These are phyloP conservation scores for Aspergillus cavernicola DNA, from an alignment of 495 filamentous ascomycete genomes.

Conservation along the genomic window DNA sequence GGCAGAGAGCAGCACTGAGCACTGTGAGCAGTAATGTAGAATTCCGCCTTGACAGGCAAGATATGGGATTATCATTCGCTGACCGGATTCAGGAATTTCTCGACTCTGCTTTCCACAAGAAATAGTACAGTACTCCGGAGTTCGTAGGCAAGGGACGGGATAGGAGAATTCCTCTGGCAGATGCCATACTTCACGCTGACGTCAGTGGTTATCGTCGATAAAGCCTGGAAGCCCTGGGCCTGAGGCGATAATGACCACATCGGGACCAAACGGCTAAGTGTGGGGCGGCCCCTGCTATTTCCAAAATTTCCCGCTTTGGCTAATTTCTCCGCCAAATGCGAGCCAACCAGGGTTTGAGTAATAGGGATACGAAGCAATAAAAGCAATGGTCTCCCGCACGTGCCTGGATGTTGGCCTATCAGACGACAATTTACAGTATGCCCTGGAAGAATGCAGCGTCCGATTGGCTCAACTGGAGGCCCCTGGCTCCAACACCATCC, in stretches of 20 bases:
- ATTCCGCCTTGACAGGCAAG: conserved; percentile 18
- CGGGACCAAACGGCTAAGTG: not conserved
- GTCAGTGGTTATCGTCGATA: no score
- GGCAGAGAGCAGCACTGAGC: conserved; percentile 1
- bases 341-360: not conserved
- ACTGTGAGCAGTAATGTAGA: conserved; percentile 14
- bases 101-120: not conserved
- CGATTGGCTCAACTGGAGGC: conserved; percentile 7
- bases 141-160: no score
- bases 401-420: conserved; percentile 13
- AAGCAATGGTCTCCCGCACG: conserved; percentile 9
- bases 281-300: not conserved
- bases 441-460: not conserved
- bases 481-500: no score
- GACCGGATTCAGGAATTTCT: conserved; percentile 7
- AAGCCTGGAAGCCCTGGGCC: not conserved
- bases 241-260: conserved; percentile 7
- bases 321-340: conserved; percentile 1
- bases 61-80: conserved; percentile 14
- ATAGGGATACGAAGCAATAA: not conserved
- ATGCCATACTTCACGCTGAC: conserved; percentile 5
- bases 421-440: not conserved
- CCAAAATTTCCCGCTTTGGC: not conserved
- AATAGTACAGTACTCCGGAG: not conserved
- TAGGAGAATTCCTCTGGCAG: no score